Evolutionary conservation across 202 grass and related monocot species (phyloP), one percentile per base, ranked within the genome.

Genomic region (Schoenoplectus tabernaemontani): DNA sequence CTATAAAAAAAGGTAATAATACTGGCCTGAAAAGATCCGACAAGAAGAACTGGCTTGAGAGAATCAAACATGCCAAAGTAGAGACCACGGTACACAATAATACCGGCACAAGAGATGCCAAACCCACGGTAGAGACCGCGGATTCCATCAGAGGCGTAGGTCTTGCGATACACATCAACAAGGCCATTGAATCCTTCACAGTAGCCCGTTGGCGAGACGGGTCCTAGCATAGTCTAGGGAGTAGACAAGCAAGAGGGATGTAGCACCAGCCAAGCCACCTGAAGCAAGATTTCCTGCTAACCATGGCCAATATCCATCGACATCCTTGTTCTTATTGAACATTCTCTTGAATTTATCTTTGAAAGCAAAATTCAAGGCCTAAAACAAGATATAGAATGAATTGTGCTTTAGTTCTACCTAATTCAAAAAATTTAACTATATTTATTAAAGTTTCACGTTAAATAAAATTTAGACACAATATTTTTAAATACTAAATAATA

Each of bases 341-440:
- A 97, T 32, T 28, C 91, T 93, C 87, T 97, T 97, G 86, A 97
- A 97, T 89, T 97, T 88, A 82, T 97, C 94, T 86, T 97, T 97
- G 56, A 97, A 97, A 0, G 94, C 94, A 78, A 97, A 97, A 87
- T 97, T 97, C 80, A 97, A 75, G 10, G 94, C 94, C 94, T 97
- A 46, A 57, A 0, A 78, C 2, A 66, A 4, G 57, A 6, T n/a
- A n/a, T n/a, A n/a, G n/a, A n/a, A n/a, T n/a, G n/a, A n/a, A n/a
- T n/a, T n/a, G n/a, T n/a, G n/a, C n/a, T n/a, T n/a, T n/a, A n/a
- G n/a, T n/a, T n/a, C n/a, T n/a, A n/a, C n/a, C n/a, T n/a, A n/a
- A n/a, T n/a, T n/a, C n/a, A n/a, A n/a, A n/a, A n/a, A n/a, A n/a
- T n/a, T n/a, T n/a, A n/a, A n/a, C n/a, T n/a, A n/a, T n/a, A n/a